Base-by-base conservation (phyloP, 1,139 yeast genomes). In the Blastobotrys ciferrii region DNA sequence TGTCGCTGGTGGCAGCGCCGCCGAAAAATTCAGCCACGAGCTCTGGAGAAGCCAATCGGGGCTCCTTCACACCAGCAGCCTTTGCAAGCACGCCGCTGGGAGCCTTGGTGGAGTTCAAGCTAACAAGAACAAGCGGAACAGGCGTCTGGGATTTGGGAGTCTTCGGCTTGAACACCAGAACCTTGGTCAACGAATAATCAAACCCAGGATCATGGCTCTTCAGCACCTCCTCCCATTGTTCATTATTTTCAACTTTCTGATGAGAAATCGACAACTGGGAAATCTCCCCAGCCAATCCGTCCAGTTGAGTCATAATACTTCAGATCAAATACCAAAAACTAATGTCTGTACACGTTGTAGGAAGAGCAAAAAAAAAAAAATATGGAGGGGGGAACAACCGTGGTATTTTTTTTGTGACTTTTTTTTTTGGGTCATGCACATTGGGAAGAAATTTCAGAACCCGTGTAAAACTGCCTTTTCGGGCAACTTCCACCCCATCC, bases 121-220 rank as follows among this genome's bases (percentile, higher is more conserved):
- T 95, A 63, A 88, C 77, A 32, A 88, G 87, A 43, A 88, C 80
- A 30, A 88, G 76, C 43, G 96, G 96, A 45, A 85, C 81, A 31
- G 95, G 87, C n/a, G 78, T 70, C 46, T 87, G 89, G 43, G 88
- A 71, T 65, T 87, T 88, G 48, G 95, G 84, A 43, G 96, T 87
- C 70, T 88, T 88, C 60, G 96, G 96, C 72, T 88, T 88, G 77
- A 88, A 88, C 31, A 88, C 89, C 57, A 88, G 75, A 3, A 92
- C 78, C 68, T 88, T 88, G 55, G 86, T 80, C 39, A 64, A 49
- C 5, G 50, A 48, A 46, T 52, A 59, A 5, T 49, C 42, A 39
- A 45, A 45, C 15, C 51, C 55, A 19, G 55, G 48, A 25, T 46
- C 54, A 14, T 46, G 30, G 45, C 28, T 28, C 37, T 50, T 51